phyloP scores from a whole-genome alignment of 306 rosid species.

The Pterocarpus santalinus region DNA sequence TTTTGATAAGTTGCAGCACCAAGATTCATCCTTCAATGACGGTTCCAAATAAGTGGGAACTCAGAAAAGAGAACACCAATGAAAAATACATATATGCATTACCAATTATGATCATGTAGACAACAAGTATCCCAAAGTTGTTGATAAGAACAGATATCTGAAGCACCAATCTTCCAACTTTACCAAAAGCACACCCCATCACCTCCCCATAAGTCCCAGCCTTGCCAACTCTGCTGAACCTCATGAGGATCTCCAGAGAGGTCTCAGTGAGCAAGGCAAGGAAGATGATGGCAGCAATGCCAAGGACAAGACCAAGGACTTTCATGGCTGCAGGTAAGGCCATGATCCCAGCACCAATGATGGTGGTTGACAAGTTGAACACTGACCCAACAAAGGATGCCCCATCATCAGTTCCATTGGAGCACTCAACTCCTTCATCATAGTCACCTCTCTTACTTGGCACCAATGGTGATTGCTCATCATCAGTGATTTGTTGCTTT shows the following conservation, averaged over 20 bases:
- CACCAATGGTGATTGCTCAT: constrained; percentile 44
- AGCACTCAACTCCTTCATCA: not conserved
- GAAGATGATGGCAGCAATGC: constrained; percentile 55
- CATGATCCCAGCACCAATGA: constrained; percentile 85
- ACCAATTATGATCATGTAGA: constrained; percentile 77
- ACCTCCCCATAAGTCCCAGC: constrained; percentile 55
- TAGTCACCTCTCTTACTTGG: constrained; percentile 30
- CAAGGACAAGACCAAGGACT: constrained; percentile 64
- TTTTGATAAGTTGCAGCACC: constrained; percentile 3
- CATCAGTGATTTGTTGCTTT: constrained; percentile 12
- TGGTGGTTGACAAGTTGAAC: constrained; percentile 71
- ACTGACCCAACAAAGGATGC: constrained; percentile 67
- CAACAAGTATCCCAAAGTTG: constrained; percentile 73
- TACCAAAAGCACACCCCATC: constrained; percentile 69
- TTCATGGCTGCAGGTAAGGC: constrained; percentile 80
- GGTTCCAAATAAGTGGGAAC: too few relatives aligned
- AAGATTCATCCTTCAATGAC: not conserved
- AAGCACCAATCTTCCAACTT: constrained; percentile 53
- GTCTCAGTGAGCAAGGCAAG: constrained; percentile 64
- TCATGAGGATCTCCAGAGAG: constrained; percentile 64
- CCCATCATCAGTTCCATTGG: constrained; percentile 6
- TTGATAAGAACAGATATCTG: constrained; percentile 64
- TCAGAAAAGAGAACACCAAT: not conserved
- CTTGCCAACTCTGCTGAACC: constrained; percentile 63
- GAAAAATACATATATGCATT: not conserved